phyloP scores from a whole-genome alignment of 768 basidiomycete species.

The Heimioporus sp. region DNA sequence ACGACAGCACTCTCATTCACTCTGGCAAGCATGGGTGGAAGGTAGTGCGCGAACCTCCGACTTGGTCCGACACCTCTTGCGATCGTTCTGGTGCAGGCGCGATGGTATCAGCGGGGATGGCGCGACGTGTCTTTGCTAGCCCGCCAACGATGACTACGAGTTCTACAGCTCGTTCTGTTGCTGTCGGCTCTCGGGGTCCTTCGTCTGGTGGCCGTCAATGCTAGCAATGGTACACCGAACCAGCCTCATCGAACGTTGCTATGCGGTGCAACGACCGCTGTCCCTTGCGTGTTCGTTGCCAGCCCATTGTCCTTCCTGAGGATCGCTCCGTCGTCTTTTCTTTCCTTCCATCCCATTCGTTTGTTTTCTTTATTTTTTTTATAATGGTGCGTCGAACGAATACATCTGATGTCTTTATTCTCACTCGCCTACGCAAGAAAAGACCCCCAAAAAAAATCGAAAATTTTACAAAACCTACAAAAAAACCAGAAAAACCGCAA shows the following conservation, averaged over 20 bases:
- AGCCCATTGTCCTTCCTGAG: background rate
- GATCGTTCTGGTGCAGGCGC: background rate
- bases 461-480: background rate
- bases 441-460: background rate
- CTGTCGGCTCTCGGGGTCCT: background rate
- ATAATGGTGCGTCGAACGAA: background rate
- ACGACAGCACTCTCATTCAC: background rate
- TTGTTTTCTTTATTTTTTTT: background rate
- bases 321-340: constrained; percentile 2
- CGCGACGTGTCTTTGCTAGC: background rate
- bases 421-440: background rate
- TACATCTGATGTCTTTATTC: background rate
- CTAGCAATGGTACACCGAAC: background rate
- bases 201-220: background rate
- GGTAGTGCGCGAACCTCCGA: background rate
- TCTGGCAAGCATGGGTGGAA: background rate
- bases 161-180: background rate
- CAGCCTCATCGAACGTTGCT: too few species aligned
- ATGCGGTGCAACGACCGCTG: background rate
- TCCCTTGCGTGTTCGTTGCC: background rate
- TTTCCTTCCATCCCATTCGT: background rate
- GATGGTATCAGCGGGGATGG: background rate
- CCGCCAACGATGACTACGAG: background rate
- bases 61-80: background rate
- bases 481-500: too few species aligned